phyloP scores from a whole-genome alignment of 2,329 filamentous ascomycete species.

The Ascochyta lentis region DNA sequence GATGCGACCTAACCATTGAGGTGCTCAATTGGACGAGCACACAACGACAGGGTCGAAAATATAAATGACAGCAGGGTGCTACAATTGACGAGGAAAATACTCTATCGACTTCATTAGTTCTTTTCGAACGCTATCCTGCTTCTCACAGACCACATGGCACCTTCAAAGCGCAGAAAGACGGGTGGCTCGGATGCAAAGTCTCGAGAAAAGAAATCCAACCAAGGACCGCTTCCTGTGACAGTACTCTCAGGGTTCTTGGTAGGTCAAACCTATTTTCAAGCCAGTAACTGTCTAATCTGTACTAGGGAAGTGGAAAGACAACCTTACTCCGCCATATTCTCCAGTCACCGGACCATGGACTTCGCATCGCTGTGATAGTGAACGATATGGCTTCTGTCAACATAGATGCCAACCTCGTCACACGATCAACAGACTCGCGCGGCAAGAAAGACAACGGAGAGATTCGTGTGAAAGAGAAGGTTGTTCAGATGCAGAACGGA shows the following conservation, averaged over 20 bases:
- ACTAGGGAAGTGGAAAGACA: slow-evolving; percentile 72
- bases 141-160: slow-evolving; percentile 21
- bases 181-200: slow-evolving; percentile 14
- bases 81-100: neutral
- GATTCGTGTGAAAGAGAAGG: slow-evolving; percentile 66
- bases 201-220: slow-evolving; percentile 16
- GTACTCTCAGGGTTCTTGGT: slow-evolving; percentile 67
- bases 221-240: slow-evolving; percentile 61
- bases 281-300: slow-evolving; percentile 3
- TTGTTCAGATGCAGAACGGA: slow-evolving; percentile 72
- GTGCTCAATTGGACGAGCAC: slow-evolving; percentile 40
- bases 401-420: slow-evolving; percentile 69
- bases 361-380: slow-evolving; percentile 74
- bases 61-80: slow-evolving; percentile 24
- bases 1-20: slow-evolving; percentile 39
- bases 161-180: slow-evolving; percentile 29
- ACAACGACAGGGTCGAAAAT: slow-evolving; percentile 23
- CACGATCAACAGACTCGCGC: slow-evolving; percentile 51
- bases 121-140: neutral
- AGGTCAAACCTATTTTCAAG: slow-evolving; percentile 10
- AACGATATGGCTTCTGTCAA: slow-evolving; percentile 72
- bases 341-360: slow-evolving; percentile 66
- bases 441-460: slow-evolving; percentile 34
- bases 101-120: neutral
- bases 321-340: slow-evolving; percentile 74